A percentile compares a stretch with the other conserved stretches of the same genome.
Evolutionary conservation across 352 stramenopile genomes (phyloP).

Genomic region (Phytophthora quininea): DNA sequence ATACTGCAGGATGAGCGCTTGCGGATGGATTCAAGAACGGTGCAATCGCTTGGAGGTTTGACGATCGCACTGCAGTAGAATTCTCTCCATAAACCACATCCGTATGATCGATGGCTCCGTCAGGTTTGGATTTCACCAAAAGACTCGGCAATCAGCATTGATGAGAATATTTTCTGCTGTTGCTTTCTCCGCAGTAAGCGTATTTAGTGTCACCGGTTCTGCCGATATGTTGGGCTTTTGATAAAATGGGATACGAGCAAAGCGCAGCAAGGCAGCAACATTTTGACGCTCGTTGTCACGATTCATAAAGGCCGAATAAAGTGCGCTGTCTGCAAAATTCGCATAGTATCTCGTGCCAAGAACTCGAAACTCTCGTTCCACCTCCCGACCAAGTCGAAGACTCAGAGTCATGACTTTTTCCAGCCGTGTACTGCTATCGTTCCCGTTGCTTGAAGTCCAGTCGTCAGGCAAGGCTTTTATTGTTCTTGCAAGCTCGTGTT

Average conservation of each 20-base stretch:
- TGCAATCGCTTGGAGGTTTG: conserved; percentile 39
- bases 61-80: neutral
- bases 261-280: conserved; percentile 48
- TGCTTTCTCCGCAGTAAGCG: conserved; percentile 1
- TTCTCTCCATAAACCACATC: conserved; percentile 2
- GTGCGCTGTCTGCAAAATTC: conserved; percentile 47
- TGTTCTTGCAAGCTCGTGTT: conserved; percentile 22
- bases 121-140: conserved; percentile 16
- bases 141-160: conserved; percentile 31
- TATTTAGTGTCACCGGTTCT: conserved; percentile 11
- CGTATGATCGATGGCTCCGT: conserved; percentile 20
- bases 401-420: conserved; percentile 28
- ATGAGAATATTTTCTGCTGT: conserved; percentile 13
- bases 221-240: conserved; percentile 43
- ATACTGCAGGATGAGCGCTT: conserved; percentile 6
- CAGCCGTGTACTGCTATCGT: neutral
- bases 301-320: conserved; percentile 60
- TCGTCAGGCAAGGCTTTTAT: conserved; percentile 20
- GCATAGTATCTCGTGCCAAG: conserved; percentile 52
- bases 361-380: conserved; percentile 52
- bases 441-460: neutral
- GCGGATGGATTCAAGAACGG: conserved; percentile 53
- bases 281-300: conserved; percentile 18
- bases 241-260: conserved; percentile 63
- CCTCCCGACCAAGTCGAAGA: conserved; percentile 40